Conservation (phyloP, 2,329 filamentous ascomycete species). For the Alternaria dauci region DNA sequence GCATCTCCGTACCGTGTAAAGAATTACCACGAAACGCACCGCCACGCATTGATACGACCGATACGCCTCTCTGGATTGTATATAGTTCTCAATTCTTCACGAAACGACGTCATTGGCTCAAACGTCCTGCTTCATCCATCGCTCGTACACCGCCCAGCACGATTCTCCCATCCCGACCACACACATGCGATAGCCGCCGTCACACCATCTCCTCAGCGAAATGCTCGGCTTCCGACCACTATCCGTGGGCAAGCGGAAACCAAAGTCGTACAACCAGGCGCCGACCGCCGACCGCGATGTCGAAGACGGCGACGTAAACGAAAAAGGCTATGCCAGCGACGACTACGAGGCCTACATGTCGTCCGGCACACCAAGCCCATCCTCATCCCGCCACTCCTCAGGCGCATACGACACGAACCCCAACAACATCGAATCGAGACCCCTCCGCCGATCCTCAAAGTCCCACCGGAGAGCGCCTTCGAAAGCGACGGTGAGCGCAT, state of each 20-base stretch:
- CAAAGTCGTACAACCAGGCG: conserved; percentile 43
- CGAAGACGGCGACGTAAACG: conserved; percentile 47
- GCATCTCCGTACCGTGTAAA: neutral
- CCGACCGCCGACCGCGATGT: conserved; percentile 41
- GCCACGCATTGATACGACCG: conserved; percentile 18
- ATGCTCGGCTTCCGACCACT: conserved; percentile 52
- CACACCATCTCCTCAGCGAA: neutral
- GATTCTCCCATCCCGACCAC: neutral
- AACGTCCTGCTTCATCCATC: neutral
- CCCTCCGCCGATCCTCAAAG: conserved; percentile 25
- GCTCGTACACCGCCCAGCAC: neutral
- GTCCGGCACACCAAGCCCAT: conserved; percentile 55
- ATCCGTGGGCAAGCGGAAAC: conserved; percentile 49
- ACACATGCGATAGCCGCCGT: conserved; percentile 14
- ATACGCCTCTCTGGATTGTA: neutral
- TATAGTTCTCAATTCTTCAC: neutral
- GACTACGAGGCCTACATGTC: conserved; percentile 46
- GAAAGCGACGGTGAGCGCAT: conserved; percentile 45
- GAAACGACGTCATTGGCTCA: neutral
- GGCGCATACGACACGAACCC: conserved; percentile 42
- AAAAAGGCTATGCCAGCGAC: conserved; percentile 52
- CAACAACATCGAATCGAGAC: conserved; percentile 35
- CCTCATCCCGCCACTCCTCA: conserved; percentile 62
- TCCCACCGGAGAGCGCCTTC: conserved; percentile 29
- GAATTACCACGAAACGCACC: neutral